phyloP scores from a whole-genome alignment of 441 rosid species.

The Arabidopsis lyrata region DNA sequence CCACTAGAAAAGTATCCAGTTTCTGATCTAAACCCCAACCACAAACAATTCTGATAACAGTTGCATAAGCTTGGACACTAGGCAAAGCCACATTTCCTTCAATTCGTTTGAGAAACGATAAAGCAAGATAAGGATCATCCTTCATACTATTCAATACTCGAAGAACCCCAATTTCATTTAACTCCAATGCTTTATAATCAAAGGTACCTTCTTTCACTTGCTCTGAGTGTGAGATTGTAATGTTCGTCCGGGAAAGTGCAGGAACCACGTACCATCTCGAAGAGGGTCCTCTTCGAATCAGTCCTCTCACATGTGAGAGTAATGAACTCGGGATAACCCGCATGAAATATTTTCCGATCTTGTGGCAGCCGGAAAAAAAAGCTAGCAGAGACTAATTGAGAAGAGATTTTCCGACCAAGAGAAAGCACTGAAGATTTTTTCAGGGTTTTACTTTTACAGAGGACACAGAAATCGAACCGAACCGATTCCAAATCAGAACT shows the following conservation, averaged over 20 bases:
- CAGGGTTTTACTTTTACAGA: slow-evolving; percentile 27
- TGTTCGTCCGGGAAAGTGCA: slow-evolving; percentile 38
- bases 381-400: background rate
- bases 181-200: slow-evolving; percentile 20
- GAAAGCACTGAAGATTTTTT: background rate
- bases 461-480: slow-evolving; percentile 12
- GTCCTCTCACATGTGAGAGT: slow-evolving; percentile 39
- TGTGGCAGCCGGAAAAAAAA: slow-evolving; percentile 7
- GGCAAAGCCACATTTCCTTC: slow-evolving; percentile 51
- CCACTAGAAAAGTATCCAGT: slow-evolving; percentile 50
- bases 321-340: slow-evolving; percentile 35
- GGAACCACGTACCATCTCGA: slow-evolving; percentile 35
- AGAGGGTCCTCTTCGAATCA: slow-evolving; percentile 13
- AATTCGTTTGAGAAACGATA: slow-evolving; percentile 51
- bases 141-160: slow-evolving; percentile 39
- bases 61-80: slow-evolving; percentile 58
- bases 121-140: slow-evolving; percentile 49
- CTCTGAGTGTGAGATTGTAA: slow-evolving; percentile 36
- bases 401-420: slow-evolving; percentile 15
- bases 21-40: slow-evolving; percentile 51
- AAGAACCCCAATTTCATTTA: slow-evolving; percentile 43
- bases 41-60: slow-evolving; percentile 58
- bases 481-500: background rate
- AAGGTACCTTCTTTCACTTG: slow-evolving; percentile 36
- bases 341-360: slow-evolving; percentile 31